Base-by-base conservation (phyloP, 106 monocot genomes). In the Agapanthus africanus region DNA sequence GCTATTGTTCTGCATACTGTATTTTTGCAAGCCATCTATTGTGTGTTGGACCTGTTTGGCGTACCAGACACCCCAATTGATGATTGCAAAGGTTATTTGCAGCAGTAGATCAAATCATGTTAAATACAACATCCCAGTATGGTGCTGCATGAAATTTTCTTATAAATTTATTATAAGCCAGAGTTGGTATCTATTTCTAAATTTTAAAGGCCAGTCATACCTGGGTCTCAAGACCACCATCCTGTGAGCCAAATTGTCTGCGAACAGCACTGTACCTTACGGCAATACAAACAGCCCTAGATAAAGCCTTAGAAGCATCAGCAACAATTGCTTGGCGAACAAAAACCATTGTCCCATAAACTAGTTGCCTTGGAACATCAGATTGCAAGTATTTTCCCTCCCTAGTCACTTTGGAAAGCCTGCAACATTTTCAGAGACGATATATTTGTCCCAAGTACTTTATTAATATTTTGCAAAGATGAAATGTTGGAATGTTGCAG, bases 261-360 rank as follows among this genome's bases (percentile, higher is more conserved):
- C 91, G 77, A 59, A 97, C 75, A 68, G 91, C 84, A 77, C 95
- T 91, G 59, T 97, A 97, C 57, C 95, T 80, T 14, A 77, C 82
- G 52, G 95, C 95, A 84, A 97, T 91, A 71, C 91, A 91, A 83
- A 79, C 80, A 54, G 91, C 95, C n/a, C 84, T 81, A 62, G 95
- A 91, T 35, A 97, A 75, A 77, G 91, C 86, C 71, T 67, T 80
- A 37, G 95, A 97, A 37, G 95, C 91, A 77, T 92, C 91, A 34
- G 80, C 46, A 1, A 97, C 91, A 79, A 97, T 97, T 28, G 88
- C 32, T 76, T 97, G 91, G 28, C 95, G 88, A 28, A 97, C 95
- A 77, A 54, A 97, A 54, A 97, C 95, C 95, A 97, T 97, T 63
- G 91, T 97, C 31, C 91, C 88, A 77, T 97, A 97, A 60, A 87